These are phyloP conservation scores for Stemphylium lycopersici DNA, from an alignment of 2,329 filamentous ascomycete species.

Conservation along the genomic window DNA sequence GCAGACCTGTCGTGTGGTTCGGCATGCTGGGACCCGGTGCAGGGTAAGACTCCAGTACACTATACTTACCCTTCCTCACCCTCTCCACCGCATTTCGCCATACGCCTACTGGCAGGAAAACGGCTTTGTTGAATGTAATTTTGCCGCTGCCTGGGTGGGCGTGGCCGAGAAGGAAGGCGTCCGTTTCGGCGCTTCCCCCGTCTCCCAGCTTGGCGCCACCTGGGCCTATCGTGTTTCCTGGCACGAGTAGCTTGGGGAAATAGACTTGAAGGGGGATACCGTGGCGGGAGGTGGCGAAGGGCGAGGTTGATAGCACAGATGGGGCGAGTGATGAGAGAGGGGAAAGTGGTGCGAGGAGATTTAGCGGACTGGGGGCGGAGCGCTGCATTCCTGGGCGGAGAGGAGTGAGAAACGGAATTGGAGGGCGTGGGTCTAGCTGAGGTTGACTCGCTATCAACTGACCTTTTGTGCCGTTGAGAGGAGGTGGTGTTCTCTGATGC, in stretches of 20 bases:
- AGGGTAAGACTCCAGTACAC: conserved; percentile 34
- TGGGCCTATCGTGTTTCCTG: conserved; percentile 15
- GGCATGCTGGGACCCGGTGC: neutral
- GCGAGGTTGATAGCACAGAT: conserved; percentile 19
- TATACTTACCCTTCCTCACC: conserved; percentile 16
- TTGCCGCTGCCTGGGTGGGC: conserved; percentile 10
- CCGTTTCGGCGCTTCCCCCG: conserved; percentile 22
- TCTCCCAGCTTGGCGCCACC: conserved; percentile 12
- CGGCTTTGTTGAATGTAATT: conserved; percentile 25
- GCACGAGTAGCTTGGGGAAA: conserved; percentile 28
- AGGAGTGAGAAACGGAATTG: neutral
- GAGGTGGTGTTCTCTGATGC: neutral
- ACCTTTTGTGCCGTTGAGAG: neutral
- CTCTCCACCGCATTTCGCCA: conserved; percentile 24
- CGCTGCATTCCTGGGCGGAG: conserved; percentile 20
- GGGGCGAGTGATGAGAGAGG: conserved; percentile 16
- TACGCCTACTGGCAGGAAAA: conserved; percentile 34
- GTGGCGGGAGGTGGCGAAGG: conserved; percentile 10
- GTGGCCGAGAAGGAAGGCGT: conserved; percentile 40
- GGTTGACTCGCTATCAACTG: neutral
- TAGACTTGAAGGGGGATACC: conserved; percentile 40
- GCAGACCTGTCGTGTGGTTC: neutral
- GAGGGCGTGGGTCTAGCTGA: neutral
- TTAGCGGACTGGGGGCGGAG: conserved; percentile 15
- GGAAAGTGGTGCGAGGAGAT: conserved; percentile 5